Evolutionary conservation across 73 alveolate genomes (phyloP), one percentile per base, ranked within the genome.

Genomic region (Durusdinium trenchii): DNA sequence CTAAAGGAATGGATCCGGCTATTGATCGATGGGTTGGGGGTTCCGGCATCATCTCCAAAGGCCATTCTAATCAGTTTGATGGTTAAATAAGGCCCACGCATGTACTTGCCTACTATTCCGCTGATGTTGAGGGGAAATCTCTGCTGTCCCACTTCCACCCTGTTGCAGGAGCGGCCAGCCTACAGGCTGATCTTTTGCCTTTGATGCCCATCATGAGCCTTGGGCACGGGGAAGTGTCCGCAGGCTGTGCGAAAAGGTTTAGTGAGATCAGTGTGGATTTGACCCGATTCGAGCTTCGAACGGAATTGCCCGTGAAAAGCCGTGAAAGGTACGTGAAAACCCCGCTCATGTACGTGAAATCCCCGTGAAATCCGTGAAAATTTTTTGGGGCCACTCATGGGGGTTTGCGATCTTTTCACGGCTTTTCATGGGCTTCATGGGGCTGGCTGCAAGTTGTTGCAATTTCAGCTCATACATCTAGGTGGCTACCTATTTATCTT

Each of bases 301-400:
- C 69, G 32, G 69, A 16, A 16, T 57, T 26, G 12, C 42, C 45
- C 79, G 79, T 64, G 79, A 64, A 64, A 64, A 64, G 14, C 40
- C 79, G 79, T 20, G 79, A 20, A 14, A 20, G 14, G 79, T 12
- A 64, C 79, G 79, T 64, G 79, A 64, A 64, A 64, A 20, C 79
- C 35, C 79, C 42, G 45, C 40, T 6, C 30, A 64, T 64, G 79
- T 30, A 64, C 79, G 79, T 64, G 79, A 64, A 14, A 64, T 64
- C 79, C 79, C 79, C 79, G 79, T 64, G 79, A 64, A 64, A 14
- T 20, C 40, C 79, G 79, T 64, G 79, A 64, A 64, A 20, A 20
- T 64, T 64, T 64, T 9, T 14, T 14, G 14, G 14, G 45, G n/a
- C n/a, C n/a, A n/a, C n/a, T n/a, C n/a, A n/a, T n/a, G n/a, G n/a